phyloP scores from a whole-genome alignment of 768 basidiomycete genomes.

The Termitomyces sp. region DNA sequence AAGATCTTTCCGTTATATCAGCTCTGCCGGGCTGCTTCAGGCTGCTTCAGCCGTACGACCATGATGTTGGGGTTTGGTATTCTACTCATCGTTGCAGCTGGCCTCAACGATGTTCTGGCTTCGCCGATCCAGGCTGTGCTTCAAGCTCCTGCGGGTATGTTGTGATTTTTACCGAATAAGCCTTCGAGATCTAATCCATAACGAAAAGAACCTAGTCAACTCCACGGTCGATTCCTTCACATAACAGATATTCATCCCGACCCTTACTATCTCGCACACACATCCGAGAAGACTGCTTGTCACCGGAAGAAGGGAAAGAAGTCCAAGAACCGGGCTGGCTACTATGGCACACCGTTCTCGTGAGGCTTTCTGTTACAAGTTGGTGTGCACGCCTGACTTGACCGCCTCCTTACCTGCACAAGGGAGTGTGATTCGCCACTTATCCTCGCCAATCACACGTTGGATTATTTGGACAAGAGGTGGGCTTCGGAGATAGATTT shows the following conservation, averaged over 20 bases:
- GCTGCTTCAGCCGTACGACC: not conserved
- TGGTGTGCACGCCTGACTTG: not conserved
- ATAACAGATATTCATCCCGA: constrained; percentile 88
- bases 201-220: constrained; percentile 42
- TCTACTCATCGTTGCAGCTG: constrained; percentile 25
- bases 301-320: constrained; percentile 64
- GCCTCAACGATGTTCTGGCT: constrained; percentile 26
- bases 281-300: constrained; percentile 62
- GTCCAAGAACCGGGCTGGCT: constrained; percentile 50
- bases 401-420: not conserved
- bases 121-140: constrained; percentile 43
- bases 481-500: constrained; percentile 89
- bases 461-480: constrained; percentile 75
- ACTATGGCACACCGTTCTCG: constrained; percentile 70
- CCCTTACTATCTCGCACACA: constrained; percentile 52
- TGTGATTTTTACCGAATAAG: not conserved
- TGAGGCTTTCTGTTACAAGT: constrained; percentile 31
- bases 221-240: constrained; percentile 75
- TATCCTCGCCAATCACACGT: constrained; percentile 73
- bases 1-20: constrained; percentile 1
- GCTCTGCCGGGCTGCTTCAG: not conserved
- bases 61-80: constrained; percentile 13
- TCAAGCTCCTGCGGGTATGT: constrained; percentile 32
- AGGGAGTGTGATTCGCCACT: constrained; percentile 85
- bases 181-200: not conserved